Percentiles rank a stretch among this genome's conserved stretches.
These are phyloP conservation scores for Candida suzukii DNA, from an alignment of 805 yeast species.

Conservation along the genomic window DNA sequence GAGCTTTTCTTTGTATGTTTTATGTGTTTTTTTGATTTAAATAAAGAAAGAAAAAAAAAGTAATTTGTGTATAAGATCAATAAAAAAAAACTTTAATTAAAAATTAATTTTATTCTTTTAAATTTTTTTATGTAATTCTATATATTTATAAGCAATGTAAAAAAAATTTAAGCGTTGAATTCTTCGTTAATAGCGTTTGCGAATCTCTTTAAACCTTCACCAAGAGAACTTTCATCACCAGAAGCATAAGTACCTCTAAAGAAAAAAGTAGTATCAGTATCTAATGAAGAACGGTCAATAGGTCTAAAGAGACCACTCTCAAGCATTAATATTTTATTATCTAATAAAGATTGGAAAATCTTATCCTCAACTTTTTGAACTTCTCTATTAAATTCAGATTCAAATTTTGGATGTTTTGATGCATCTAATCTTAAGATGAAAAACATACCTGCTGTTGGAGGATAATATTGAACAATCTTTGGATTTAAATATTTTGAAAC, in stretches of 20 bases:
- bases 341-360: slow-evolving; percentile 46
- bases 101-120: no score
- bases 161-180: slow-evolving; percentile 19
- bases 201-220: slow-evolving; percentile 48
- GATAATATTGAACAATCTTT: slow-evolving; percentile 28
- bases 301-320: background rate
- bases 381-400: slow-evolving; percentile 52
- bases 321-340: slow-evolving; percentile 8
- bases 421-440: slow-evolving; percentile 63
- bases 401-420: slow-evolving; percentile 63
- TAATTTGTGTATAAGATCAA: no score
- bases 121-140: background rate
- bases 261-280: slow-evolving; percentile 34
- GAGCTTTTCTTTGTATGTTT: no score
- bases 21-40: no score
- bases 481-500: slow-evolving; percentile 45
- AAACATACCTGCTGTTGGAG: slow-evolving; percentile 76
- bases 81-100: background rate
- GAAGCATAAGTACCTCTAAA: slow-evolving; percentile 80
- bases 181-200: slow-evolving; percentile 50
- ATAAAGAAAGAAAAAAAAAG: no score
- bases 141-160: background rate
- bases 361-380: slow-evolving; percentile 50
- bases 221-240: slow-evolving; percentile 53
- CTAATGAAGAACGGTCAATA: slow-evolving; percentile 12